phyloP scores from a whole-genome alignment of 2,329 filamentous ascomycete genomes.

The Cordyceps sp. region DNA sequence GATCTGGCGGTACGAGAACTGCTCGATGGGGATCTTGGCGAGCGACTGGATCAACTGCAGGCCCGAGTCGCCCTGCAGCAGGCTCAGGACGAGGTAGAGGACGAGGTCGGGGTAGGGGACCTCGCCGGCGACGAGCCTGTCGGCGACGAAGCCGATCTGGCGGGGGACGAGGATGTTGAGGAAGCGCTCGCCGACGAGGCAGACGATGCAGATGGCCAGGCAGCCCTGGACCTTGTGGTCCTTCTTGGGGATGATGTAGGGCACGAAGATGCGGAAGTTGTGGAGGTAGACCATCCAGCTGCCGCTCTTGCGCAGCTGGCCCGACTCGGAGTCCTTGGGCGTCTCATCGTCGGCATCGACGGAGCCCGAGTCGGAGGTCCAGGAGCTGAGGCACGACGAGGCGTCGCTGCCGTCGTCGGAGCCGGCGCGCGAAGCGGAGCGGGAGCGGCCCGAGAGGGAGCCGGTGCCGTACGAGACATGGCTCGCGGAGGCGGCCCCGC shows the following conservation, averaged over 20 bases:
- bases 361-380: slow-evolving; percentile 3
- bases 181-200: slow-evolving; percentile 8
- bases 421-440: not conserved
- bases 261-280: slow-evolving; percentile 14
- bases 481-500: not conserved
- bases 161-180: slow-evolving; percentile 15
- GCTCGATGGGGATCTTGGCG: slow-evolving; percentile 17
- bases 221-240: slow-evolving; percentile 14
- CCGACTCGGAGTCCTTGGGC: slow-evolving; percentile 6
- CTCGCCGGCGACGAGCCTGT: slow-evolving; percentile 10
- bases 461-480: slow-evolving; percentile 1
- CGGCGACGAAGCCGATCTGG: slow-evolving; percentile 15
- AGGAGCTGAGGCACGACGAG: not conserved
- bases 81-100: slow-evolving; percentile 6
- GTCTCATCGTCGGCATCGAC: not conserved
- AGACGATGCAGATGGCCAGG: slow-evolving; percentile 9
- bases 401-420: slow-evolving; percentile 3
- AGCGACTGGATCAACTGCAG: slow-evolving; percentile 8
- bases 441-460: not conserved
- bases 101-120: slow-evolving; percentile 7
- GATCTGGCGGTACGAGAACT: slow-evolving; percentile 33
- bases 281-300: slow-evolving; percentile 14
- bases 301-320: slow-evolving; percentile 3
- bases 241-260: slow-evolving; percentile 13
- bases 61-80: slow-evolving; percentile 4